Evolutionary conservation across 495 filamentous ascomycete species (phyloP).

Genomic region (Barbatosphaeria neglecta): DNA sequence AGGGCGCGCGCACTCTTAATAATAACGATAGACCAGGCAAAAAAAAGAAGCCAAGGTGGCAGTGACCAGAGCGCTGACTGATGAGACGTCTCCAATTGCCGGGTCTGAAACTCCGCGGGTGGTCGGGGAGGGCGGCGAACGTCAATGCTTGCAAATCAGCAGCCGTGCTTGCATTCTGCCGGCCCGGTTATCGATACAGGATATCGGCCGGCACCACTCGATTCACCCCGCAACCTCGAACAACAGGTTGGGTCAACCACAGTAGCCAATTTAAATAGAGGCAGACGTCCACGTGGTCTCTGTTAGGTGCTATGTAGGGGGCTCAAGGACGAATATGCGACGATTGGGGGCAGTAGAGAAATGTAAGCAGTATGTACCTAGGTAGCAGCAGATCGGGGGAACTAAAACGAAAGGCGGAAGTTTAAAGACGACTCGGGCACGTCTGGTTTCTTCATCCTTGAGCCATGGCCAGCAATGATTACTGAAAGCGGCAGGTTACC

Average conservation of each 20-base stretch:
- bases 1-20: constrained; percentile 10
- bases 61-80: background rate
- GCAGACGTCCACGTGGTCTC: too few relatives aligned
- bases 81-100: constrained; percentile 1
- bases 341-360: too few relatives aligned
- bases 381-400: background rate
- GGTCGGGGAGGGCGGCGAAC: background rate
- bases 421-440: background rate
- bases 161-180: background rate
- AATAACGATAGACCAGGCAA: too few relatives aligned
- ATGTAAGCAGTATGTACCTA: too few relatives aligned
- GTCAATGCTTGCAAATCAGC: background rate
- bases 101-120: background rate
- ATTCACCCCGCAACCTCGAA: too few relatives aligned
- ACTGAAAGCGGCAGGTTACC: background rate
- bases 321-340: too few relatives aligned
- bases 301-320: too few relatives aligned
- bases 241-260: too few relatives aligned
- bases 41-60: constrained; percentile 9
- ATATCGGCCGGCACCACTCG: too few relatives aligned
- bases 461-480: background rate
- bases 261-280: too few relatives aligned
- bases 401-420: background rate
- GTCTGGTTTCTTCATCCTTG: too few relatives aligned
- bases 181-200: background rate